Base-by-base conservation (phyloP, 1,139 yeast species). In the Kluyveromyces sp. region DNA sequence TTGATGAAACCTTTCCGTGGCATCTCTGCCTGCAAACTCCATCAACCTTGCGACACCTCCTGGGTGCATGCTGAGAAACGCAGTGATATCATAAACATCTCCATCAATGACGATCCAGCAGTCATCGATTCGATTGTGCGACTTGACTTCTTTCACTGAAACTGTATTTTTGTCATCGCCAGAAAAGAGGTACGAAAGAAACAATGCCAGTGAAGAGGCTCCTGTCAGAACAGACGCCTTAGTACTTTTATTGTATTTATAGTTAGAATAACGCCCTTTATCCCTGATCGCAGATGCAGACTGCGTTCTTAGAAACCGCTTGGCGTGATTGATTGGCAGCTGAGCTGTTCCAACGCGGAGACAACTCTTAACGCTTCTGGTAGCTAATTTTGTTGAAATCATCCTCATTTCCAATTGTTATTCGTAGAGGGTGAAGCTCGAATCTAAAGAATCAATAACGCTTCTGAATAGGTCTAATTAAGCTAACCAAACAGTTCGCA, bases 31-130 rank as follows among this genome's bases (percentile, higher is more conserved):
- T 47, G 92, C 96, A 56, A 80, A 77, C 61, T 92, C 98, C 46
- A 83, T 69, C 55, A 92, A 75, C 41, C 89, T 96, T 66, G 89
- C 97, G 67, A 88, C 97, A 61, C 98, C 98, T 70, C 98, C 98
- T 49, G 95, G 95, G 69, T 92, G 98, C 71, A 88, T 96, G 59
- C 88, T 95, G 49, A 89, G 66, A 66, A 89, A 92, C 51, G 71
- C 69, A 43, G 95, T 70, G 49, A 85, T 79, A 65, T 92, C 88
- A 68, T 89, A 92, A 43, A 92, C 97, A 60, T 83, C 83, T 39
- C 94, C 96, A 53, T 86, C 78, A 67, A 87, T 78, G 51, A 87
- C 84, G 67, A 92, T 75, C 95, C 96, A 92, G 54, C 86, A 74
- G 64, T 89, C 96, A 48, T 82, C 87, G 47, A 74, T 67, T 42